A percentile compares a stretch with the other conserved stretches of the same genome.
Conservation (phyloP, 225 moss, liverwort and hornwort species). For the Takakia lepidozioides region DNA sequence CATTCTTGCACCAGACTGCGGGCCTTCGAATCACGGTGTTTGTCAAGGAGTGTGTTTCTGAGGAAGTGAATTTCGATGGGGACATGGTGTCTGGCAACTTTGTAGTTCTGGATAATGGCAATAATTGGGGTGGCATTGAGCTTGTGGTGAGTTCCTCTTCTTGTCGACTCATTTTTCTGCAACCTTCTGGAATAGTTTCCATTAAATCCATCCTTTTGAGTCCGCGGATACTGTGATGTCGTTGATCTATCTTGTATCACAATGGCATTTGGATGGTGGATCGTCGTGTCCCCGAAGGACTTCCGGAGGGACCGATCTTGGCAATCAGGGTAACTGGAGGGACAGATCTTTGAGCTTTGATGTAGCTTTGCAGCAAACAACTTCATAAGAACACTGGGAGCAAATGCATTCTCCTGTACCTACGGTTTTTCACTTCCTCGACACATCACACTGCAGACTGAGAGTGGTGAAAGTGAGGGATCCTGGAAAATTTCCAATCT, state of each 20-base stretch:
- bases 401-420: no score
- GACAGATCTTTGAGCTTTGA: no score
- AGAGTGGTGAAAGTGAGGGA: no score
- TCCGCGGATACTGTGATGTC: neutral
- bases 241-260: neutral
- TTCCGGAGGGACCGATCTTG: neutral
- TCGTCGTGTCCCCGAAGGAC: no score
- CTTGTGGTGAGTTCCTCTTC: conserved; percentile 45
- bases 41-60: conserved; percentile 56
- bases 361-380: no score
- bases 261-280: neutral
- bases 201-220: neutral
- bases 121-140: conserved; percentile 56
- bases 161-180: neutral
- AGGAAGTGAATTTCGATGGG: conserved; percentile 52
- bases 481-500: no score
- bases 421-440: no score
- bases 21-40: conserved; percentile 49
- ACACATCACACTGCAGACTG: no score
- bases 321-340: neutral
- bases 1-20: conserved; percentile 10
- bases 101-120: conserved; percentile 60
- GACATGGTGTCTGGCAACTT: conserved; percentile 68
- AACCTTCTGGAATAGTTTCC: neutral
- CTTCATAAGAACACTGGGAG: no score